Evolutionary conservation across 805 yeast genomes (phyloP).

Genomic region (Scheffersomyces stipitis): DNA sequence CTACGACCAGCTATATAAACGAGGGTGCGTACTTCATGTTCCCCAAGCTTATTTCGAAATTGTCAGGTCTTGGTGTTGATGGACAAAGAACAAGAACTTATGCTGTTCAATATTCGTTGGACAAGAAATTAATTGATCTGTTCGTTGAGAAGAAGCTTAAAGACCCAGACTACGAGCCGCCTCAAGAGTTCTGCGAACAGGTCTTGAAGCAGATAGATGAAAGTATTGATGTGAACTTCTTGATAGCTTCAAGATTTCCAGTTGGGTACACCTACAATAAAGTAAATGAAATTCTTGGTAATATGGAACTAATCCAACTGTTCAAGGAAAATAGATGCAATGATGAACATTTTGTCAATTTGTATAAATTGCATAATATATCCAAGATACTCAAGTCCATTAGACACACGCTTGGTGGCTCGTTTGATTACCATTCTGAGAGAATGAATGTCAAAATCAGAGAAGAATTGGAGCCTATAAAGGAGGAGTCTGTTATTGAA

Average conservation of each 20-base stretch:
- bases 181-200: constrained; percentile 4
- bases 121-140: constrained; percentile 16
- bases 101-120: constrained; percentile 31
- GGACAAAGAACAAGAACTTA: constrained; percentile 43
- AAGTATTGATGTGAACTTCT: constrained; percentile 21
- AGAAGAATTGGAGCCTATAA: background rate
- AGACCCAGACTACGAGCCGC: constrained; percentile 6
- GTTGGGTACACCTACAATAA: constrained; percentile 55
- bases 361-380: constrained; percentile 26
- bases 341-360: constrained; percentile 23
- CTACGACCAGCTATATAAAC: constrained; percentile 73
- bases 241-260: constrained; percentile 30
- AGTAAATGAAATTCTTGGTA: constrained; percentile 53
- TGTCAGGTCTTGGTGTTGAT: constrained; percentile 52
- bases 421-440: background rate
- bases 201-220: constrained; percentile 15
- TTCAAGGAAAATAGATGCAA: constrained; percentile 8
- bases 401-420: constrained; percentile 8
- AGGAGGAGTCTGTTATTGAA: no score
- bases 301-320: constrained; percentile 12
- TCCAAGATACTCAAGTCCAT: constrained; percentile 24
- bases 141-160: constrained; percentile 12
- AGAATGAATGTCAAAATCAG: background rate
- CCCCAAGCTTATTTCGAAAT: constrained; percentile 53
- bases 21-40: constrained; percentile 67